Conservation (phyloP, 164 flowering plant species). For the Echeveria elegans region DNA sequence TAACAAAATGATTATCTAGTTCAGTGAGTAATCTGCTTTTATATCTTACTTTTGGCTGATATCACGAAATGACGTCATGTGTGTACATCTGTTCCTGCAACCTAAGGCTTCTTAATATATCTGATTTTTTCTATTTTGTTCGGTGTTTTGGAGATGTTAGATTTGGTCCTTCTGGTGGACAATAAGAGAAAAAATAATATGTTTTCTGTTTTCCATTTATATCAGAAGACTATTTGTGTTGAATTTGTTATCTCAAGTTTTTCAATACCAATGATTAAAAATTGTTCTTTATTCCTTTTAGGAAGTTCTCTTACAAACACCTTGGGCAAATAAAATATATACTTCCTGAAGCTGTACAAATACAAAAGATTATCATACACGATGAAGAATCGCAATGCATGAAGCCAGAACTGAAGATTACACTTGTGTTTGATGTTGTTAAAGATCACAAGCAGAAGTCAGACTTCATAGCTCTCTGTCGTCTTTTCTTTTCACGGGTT, state of each 20-base stretch:
- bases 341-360: conserved; percentile 56
- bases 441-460: conserved; percentile 34
- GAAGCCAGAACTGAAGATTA: conserved; percentile 52
- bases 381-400: conserved; percentile 55
- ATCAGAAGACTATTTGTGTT: not conserved
- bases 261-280: not conserved
- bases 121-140: too few species aligned
- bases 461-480: conserved; percentile 28
- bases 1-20: too few species aligned
- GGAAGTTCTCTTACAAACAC: conserved; percentile 41
- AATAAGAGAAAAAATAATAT: not conserved
- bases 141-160: too few species aligned
- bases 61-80: too few species aligned
- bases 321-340: conserved; percentile 61
- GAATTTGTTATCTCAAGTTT: not conserved
- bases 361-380: conserved; percentile 44
- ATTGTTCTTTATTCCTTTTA: conserved; percentile 19
- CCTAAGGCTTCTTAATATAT: too few species aligned
- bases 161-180: not conserved
- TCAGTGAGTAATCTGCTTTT: too few species aligned
- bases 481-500: conserved; percentile 40
- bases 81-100: too few species aligned
- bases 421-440: conserved; percentile 27
- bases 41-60: too few species aligned
- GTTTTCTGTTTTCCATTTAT: not conserved